These are phyloP conservation scores for Verruconis gallopava DNA, from an alignment of 2,329 filamentous ascomycete genomes.

Conservation along the genomic window DNA sequence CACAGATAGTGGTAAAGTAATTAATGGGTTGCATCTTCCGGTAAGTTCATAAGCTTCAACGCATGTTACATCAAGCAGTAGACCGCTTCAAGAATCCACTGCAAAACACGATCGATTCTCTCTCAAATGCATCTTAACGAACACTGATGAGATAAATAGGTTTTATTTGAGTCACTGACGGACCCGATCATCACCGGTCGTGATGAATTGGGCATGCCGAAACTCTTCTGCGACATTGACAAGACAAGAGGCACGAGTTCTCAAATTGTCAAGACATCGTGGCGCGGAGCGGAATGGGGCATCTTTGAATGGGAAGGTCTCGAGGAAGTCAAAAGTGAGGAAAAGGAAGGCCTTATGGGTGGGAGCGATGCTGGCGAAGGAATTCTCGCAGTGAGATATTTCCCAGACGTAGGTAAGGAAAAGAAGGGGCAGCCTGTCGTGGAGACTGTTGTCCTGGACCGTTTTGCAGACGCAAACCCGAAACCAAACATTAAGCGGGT, in stretches of 20 bases:
- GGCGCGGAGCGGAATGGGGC: conserved; percentile 24
- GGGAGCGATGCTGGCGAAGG: conserved; percentile 27
- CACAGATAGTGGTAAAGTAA: conserved; percentile 33
- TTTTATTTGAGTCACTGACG: conserved; percentile 43
- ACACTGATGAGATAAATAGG: too few relatives aligned
- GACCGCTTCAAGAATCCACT: too few relatives aligned
- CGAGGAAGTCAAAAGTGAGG: conserved; percentile 11
- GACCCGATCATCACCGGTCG: conserved; percentile 48
- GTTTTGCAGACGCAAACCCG: conserved; percentile 19
- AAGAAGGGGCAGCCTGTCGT: conserved; percentile 43
- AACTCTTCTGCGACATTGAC: conserved; percentile 41
- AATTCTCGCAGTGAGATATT: conserved; percentile 43
- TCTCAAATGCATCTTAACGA: too few relatives aligned
- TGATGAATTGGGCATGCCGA: conserved; percentile 51
- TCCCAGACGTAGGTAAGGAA: conserved; percentile 37
- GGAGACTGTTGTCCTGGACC: conserved; percentile 28
- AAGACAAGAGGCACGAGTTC: conserved; percentile 24
- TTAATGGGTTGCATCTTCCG: conserved; percentile 39
- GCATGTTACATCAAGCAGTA: too few relatives aligned
- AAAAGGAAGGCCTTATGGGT: background rate
- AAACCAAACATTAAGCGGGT: conserved; percentile 24
- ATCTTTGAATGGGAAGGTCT: conserved; percentile 19
- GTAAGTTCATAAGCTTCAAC: too few relatives aligned
- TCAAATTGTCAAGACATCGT: conserved; percentile 27
- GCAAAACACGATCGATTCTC: too few relatives aligned